phyloP scores from a whole-genome alignment of 441 rosid genomes.

The Corymbia calophylla region DNA sequence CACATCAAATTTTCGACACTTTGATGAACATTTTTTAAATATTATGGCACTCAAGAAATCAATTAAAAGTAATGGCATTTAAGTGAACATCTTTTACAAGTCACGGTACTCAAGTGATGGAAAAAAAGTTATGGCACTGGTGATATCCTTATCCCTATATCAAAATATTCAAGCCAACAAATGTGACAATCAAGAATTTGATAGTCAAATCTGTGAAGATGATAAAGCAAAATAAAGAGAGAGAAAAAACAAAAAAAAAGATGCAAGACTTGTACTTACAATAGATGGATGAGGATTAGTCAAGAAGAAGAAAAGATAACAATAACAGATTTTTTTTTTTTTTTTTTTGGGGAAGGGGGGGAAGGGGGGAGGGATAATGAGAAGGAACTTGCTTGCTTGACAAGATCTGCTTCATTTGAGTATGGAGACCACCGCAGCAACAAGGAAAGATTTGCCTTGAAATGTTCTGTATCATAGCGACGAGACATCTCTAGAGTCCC shows the following conservation, averaged over 20 bases:
- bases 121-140: neutral
- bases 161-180: neutral
- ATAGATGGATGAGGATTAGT: neutral
- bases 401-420: conserved; percentile 78
- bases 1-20: neutral
- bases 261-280: neutral
- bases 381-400: conserved; percentile 60
- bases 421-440: conserved; percentile 86
- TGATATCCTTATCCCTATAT: neutral
- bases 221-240: neutral
- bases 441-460: conserved; percentile 51
- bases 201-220: neutral
- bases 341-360: neutral
- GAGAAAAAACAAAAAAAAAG: neutral
- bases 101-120: neutral
- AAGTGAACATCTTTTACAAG: neutral
- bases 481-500: conserved; percentile 29
- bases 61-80: neutral
- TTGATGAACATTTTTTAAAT: neutral
- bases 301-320: neutral
- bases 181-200: neutral
- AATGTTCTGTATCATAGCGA: conserved; percentile 39
- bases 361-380: neutral
- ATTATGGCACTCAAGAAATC: neutral
- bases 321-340: neutral